phyloP scores from a whole-genome alignment of 2,329 filamentous ascomycete genomes.

The Aspergillus sp. region DNA sequence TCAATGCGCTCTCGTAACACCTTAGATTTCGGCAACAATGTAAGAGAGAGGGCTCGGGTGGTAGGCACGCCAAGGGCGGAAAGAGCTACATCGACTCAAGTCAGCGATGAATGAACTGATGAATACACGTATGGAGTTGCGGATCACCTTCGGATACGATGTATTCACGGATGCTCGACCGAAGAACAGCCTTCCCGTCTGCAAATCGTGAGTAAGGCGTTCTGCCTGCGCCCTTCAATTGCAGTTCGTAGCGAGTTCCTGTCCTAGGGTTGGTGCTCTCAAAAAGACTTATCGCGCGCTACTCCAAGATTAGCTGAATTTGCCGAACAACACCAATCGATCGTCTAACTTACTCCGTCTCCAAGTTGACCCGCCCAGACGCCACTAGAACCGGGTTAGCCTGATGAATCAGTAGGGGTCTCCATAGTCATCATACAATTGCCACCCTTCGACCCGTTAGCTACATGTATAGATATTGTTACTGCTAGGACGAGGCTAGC shows the following conservation, averaged over 20 bases:
- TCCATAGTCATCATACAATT: conserved; percentile 35
- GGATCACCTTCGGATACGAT: conserved; percentile 69
- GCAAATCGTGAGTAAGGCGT: conserved; percentile 96
- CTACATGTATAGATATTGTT: conserved; percentile 1
- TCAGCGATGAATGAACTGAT: conserved; percentile 1
- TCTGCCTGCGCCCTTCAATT: conserved; percentile 85
- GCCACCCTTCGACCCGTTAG: conserved; percentile 34
- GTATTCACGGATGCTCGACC: conserved; percentile 90
- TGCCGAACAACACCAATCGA: too few species aligned
- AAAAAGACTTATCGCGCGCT: conserved; percentile 83
- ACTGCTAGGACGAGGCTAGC: conserved; percentile 41
- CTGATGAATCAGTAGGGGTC: background rate
- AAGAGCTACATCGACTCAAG: conserved; percentile 40
- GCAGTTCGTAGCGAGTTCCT: conserved; percentile 72
- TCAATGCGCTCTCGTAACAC: conserved; percentile 75
- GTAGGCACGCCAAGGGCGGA: conserved; percentile 78
- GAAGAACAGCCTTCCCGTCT: conserved; percentile 85
- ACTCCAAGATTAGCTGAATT: background rate
- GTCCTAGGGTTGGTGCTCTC: conserved; percentile 71
- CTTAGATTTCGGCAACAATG: conserved; percentile 60
- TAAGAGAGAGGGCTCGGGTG: conserved; percentile 78
- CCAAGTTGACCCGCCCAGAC: conserved; percentile 94
- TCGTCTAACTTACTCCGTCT: conserved; percentile 53
- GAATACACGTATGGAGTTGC: background rate
- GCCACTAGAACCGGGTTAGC: conserved; percentile 48